phyloP scores from a whole-genome alignment of 169 alveolate genomes.

The Plasmodium yoelii region DNA sequence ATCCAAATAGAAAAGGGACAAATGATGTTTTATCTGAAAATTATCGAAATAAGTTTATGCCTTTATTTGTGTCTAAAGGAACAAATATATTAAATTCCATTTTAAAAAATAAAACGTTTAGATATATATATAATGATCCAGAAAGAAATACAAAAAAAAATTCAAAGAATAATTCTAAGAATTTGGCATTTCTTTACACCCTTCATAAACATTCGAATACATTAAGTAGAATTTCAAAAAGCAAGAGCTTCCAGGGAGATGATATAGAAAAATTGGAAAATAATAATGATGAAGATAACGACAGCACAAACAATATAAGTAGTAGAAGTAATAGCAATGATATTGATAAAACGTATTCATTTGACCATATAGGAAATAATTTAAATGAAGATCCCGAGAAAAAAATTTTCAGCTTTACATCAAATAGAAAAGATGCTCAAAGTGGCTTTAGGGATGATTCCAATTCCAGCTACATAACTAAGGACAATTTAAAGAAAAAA shows the following conservation, averaged over 20 bases:
- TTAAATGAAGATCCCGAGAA: constrained; percentile 8
- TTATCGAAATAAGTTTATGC: constrained; percentile 32
- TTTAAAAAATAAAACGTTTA: constrained; percentile 25
- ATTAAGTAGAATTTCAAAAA: neutral
- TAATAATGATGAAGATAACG: neutral
- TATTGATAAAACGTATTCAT: too few relatives aligned
- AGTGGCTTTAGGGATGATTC: neutral
- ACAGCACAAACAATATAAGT: neutral
- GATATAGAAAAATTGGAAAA: neutral
- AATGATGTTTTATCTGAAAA: constrained; percentile 14
- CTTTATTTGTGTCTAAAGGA: constrained; percentile 60
- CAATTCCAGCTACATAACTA: neutral
- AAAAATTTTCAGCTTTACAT: constrained; percentile 23
- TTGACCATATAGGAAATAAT: too few relatives aligned
- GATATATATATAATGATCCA: constrained; percentile 1
- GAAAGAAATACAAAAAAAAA: neutral
- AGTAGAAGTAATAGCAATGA: too few relatives aligned
- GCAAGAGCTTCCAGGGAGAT: too few relatives aligned
- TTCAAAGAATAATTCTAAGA: constrained; percentile 21
- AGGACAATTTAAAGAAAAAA: neutral
- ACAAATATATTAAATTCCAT: constrained; percentile 33
- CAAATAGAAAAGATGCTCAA: constrained; percentile 7
- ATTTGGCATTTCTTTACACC: constrained; percentile 10
- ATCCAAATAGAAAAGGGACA: constrained; percentile 7
- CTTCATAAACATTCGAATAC: neutral